These are phyloP conservation scores for Gaultheria prostrata DNA, from an alignment of 148 eudicot genomes.

Conservation along the genomic window DNA sequence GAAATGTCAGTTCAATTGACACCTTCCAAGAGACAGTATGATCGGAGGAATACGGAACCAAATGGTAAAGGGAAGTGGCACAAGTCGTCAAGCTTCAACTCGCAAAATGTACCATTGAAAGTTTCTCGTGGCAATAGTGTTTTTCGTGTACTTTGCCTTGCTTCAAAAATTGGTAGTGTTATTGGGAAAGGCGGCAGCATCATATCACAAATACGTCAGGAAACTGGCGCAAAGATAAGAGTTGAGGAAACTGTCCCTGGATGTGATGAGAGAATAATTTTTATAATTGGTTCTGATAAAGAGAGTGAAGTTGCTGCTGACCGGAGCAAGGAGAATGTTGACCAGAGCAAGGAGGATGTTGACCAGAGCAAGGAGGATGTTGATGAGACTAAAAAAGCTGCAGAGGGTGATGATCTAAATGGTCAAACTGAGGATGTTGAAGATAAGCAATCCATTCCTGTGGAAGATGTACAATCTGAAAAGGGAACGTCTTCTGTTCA, in stretches of 20 bases:
- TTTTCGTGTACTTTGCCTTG: slow-evolving; percentile 70
- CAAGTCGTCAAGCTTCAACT: slow-evolving; percentile 35
- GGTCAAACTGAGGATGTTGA: slow-evolving; percentile 31
- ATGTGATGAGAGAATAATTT: slow-evolving; percentile 72
- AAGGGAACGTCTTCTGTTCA: slow-evolving; percentile 51
- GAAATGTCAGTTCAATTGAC: slow-evolving; percentile 69
- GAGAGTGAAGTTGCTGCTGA: slow-evolving; percentile 45
- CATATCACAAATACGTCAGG: slow-evolving; percentile 64
- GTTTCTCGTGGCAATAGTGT: slow-evolving; percentile 39
- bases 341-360: slow-evolving; percentile 35
- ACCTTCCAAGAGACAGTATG: slow-evolving; percentile 72
- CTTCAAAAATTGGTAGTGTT: slow-evolving; percentile 50
- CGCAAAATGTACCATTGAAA: slow-evolving; percentile 32
- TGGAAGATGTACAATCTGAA: slow-evolving; percentile 40
- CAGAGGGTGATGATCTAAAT: slow-evolving; percentile 35
- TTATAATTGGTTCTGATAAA: slow-evolving; percentile 48
- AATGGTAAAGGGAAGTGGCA: slow-evolving; percentile 63
- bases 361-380: slow-evolving; percentile 35
- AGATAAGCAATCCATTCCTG: slow-evolving; percentile 37
- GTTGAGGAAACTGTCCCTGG: slow-evolving; percentile 66
- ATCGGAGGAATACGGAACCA: slow-evolving; percentile 33
- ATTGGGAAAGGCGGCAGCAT: slow-evolving; percentile 52
- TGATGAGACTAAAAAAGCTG: slow-evolving; percentile 31
- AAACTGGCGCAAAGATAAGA: slow-evolving; percentile 71
- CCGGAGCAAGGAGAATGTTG: no score